Base-by-base conservation (phyloP, 441 rosid genomes). In the Adansonia rubrostipa region DNA sequence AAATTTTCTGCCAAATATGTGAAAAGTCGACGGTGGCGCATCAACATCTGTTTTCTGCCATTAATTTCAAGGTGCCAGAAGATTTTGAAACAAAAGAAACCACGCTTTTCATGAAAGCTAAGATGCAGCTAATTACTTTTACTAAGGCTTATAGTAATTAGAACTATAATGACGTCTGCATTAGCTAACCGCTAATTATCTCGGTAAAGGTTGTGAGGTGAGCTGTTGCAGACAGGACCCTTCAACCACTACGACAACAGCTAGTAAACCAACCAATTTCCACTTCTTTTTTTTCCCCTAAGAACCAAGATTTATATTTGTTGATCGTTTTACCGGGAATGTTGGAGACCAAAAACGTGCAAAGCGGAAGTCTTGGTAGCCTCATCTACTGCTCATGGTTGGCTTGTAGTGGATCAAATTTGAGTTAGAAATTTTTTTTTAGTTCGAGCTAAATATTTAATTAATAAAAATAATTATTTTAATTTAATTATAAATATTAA, bases 211-310 rank as follows among this genome's bases (percentile, higher is more conserved):
- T 40, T 6, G 9, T 50, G 42, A 19, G 17, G 54, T 20, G 22
- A 78, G 60, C 19, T 33, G 54, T 5, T 5, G 50, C 28, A 3
- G 85, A 82, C 42, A 24, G 20, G 83, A 76, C 87, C 66, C 24
- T 70, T 57, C 84, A 81, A 80, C 86, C 22, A 75, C 85, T 36
- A 44, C 78, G 11, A 71, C 72, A 40, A 71, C 24, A 14, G 75
- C 71, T 53, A 48, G 9, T 67, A 71, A 60, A 79, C 82, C 80
- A 42, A 73, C 69, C 51, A 22, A 17, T 3, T 14, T 9, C 4
- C 65, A 40, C 42, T 10, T 22, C 13, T 22, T 24, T 61, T 72
- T 19, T 58, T 22, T 19, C 5, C 0, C 5, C 6, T 24, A 50
- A 28, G 24, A 0, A 9, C 13, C 67, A 33, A 42, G 44, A 63